Evolutionary conservation across 75 land plant species (phyloP), one percentile per base, ranked within the genome.

Genomic region (Pinus tabuliformis): DNA sequence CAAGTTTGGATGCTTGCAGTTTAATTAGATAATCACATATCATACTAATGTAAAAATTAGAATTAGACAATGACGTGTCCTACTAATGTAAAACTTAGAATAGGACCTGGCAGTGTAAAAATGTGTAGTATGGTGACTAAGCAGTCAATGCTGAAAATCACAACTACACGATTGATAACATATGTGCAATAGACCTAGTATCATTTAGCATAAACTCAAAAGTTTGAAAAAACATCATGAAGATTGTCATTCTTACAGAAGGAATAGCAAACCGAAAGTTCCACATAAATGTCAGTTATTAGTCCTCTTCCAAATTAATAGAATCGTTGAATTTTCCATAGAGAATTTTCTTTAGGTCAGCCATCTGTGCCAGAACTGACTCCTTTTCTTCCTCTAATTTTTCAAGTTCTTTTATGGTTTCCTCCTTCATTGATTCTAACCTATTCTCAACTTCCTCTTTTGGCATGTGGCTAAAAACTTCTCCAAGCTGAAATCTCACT

Each of bases 311-410:
- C 81, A 97, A 78, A 78, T 97, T 97, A 49, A 97, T 94, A 56
- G 99, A 94, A 59, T 97, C 98, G 78, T 88, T 92, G 84, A 97
- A 97, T 77, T 97, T 97, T 42, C 93, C 98, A 66, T 94, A 97
- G 45, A 97, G 61, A 56, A 92, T 85, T 64, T 80, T 92, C 83
- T 97, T 97, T 72, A 97, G 83, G 36, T 87, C 98, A 8, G 85
- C 88, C 99, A 97, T 97, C 70, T 97, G 89, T 6, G 93, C 86
- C 52, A 97, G 76, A 1, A 97, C 78, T 1, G 86, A 76, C 21
- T 83, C 86, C 85, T 92, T 97, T 78, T 97, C 99, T 80, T 97
- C 89, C 79, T 89, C 87, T 20, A 97, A 76, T 77, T 83, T 87
- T 78, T 92, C 84, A 72, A 97, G 78, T 70, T 82, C 86, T 80